These are phyloP conservation scores for Oenanthe javanica DNA, from an alignment of 140 eudicot species.

Conservation along the genomic window DNA sequence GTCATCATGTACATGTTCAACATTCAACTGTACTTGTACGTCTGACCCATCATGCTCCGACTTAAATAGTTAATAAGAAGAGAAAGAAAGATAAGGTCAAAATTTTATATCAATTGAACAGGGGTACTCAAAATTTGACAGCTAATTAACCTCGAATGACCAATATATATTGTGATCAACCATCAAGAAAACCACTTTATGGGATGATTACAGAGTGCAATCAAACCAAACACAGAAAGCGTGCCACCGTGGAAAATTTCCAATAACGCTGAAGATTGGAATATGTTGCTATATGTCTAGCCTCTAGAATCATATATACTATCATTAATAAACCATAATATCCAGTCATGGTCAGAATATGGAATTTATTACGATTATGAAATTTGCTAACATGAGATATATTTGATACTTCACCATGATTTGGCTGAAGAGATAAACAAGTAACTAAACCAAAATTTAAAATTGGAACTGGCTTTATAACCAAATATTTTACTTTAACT, in stretches of 20 bases:
- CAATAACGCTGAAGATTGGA: not conserved
- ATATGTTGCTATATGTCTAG: not conserved
- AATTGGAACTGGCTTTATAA: too few species aligned
- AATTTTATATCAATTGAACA: not conserved
- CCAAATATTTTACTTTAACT: not conserved
- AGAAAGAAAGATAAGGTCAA: not conserved
- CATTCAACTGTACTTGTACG: conserved; percentile 61
- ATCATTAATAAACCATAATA: not conserved
- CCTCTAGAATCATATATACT: not conserved
- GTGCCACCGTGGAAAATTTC: not conserved
- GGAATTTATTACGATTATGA: not conserved
- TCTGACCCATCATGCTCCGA: conserved; percentile 92
- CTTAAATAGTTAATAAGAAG: conserved; percentile 30
- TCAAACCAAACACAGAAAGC: not conserved
- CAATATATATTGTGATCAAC: not conserved
- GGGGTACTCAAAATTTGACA: not conserved
- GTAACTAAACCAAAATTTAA: not conserved
- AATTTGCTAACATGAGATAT: not conserved
- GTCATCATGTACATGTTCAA: conserved; percentile 48
- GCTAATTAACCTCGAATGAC: not conserved
- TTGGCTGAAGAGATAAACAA: not conserved
- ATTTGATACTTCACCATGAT: not conserved
- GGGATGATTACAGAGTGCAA: not conserved
- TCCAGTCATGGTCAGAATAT: not conserved
- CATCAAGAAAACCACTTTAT: not conserved